A percentile compares a stretch with the other conserved stretches of the same genome.
Evolutionary conservation across 805 yeast species (phyloP).

Genomic region (Saccharomycopsis fermentans): DNA sequence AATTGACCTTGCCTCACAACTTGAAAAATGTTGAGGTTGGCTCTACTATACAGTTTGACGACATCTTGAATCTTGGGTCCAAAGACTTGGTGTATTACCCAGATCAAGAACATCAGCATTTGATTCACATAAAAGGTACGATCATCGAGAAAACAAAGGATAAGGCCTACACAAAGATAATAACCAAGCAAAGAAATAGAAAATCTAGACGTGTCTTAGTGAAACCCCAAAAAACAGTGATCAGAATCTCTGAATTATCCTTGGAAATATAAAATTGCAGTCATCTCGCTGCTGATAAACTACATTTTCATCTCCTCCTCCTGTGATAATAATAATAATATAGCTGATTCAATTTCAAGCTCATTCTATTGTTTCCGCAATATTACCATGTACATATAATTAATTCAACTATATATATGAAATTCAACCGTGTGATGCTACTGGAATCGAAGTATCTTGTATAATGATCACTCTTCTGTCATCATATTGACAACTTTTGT

Average conservation of each 20-base stretch:
- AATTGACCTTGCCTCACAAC: conserved; percentile 66
- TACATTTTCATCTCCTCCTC: too few relatives aligned
- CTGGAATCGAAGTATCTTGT: background rate
- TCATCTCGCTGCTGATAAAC: background rate
- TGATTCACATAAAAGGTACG: conserved; percentile 60
- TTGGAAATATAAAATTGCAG: conserved; percentile 27
- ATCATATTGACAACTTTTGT: too few relatives aligned
- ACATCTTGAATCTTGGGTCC: conserved; percentile 76
- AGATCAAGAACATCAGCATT: conserved; percentile 15
- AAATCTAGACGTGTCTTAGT: conserved; percentile 54
- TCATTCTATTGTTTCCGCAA: background rate
- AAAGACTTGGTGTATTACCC: conserved; percentile 56
- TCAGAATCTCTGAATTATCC: conserved; percentile 64
- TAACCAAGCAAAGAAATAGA: conserved; percentile 73
- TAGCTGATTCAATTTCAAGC: too few relatives aligned
- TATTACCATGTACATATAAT: background rate
- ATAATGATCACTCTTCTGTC: background rate
- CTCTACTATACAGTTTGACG: conserved; percentile 61
- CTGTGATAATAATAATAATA: too few relatives aligned
- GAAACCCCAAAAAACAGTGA: conserved; percentile 66
- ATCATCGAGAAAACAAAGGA: conserved; percentile 80
- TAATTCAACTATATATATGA: background rate
- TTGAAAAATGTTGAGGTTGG: conserved; percentile 75
- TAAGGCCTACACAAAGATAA: conserved; percentile 61
- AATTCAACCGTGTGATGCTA: too few relatives aligned